Base-by-base conservation (phyloP, 306 rosid species). In the Cicer cuneatum region DNA sequence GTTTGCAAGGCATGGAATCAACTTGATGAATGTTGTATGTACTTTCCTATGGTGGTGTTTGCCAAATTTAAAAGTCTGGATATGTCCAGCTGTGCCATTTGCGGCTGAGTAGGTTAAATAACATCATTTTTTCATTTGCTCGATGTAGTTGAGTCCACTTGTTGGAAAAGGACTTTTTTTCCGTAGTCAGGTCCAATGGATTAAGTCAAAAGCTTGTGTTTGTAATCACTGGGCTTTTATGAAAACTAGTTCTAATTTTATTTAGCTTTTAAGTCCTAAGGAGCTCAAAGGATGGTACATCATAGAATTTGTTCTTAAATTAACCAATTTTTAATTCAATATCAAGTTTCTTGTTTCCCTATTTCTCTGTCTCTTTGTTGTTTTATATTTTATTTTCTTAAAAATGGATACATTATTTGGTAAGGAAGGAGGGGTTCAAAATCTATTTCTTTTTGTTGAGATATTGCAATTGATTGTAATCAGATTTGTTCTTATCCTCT, bases 171-270 rank as follows among this genome's bases (percentile, higher is more conserved):
- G 1, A 3, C 41, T 12, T 43, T 24, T 24, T 45, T 43, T 10
- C 8, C 8, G 9, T 41, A 41, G 12, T 9, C 10, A 11, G 65
- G 38, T 39, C n/a, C 40, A 54, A 6, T 11, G 37, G 74, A 58
- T 33, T 35, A 33, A 35, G 5, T 73, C 35, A 7, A 60, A 33
- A 33, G 48, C 40, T 60, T 18, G n/a, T 57, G 46, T 73, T 46
- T 73, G 56, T 62, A 62, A 16, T 46, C 18, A 35, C 38, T 35
- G 48, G 33, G 61, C n/a, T 58, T 46, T 33, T 45, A 10, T 7
- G 60, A 73, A 15, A 35, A 7, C 70, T 47, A 47, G 77, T 43
- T 29, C 12, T 14, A 42, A 58, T 29, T 72, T 57, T 13, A 57
- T 72, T 58, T 14, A 57, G 69, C 12, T 72, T 24, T 29, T 1